Percentiles rank a stretch among this genome's conserved stretches.
phyloP scores from a whole-genome alignment of 305 asterid genomes.

The Stenogyne calaminthoides region DNA sequence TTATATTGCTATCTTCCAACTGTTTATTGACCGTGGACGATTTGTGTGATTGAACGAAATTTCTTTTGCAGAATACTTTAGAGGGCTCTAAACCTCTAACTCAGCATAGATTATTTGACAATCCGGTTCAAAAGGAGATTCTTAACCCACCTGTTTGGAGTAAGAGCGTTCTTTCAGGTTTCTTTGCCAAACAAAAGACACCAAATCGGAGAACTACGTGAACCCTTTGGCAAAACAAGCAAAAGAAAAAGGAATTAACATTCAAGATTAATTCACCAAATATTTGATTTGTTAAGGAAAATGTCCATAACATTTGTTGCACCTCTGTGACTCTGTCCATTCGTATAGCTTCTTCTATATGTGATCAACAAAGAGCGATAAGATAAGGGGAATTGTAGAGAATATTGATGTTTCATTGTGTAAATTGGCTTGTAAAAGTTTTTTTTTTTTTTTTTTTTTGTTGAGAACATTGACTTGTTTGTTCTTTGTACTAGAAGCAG shows the following conservation, averaged over 20 bases:
- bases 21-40: not conserved
- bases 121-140: slow-evolving; percentile 42
- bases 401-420: slow-evolving; percentile 15
- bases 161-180: slow-evolving; percentile 67
- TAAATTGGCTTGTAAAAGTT: slow-evolving; percentile 21
- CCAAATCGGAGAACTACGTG: slow-evolving; percentile 50
- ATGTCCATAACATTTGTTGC: slow-evolving; percentile 25
- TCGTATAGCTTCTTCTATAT: slow-evolving; percentile 11
- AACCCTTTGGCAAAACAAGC: slow-evolving; percentile 15
- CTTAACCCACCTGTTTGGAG: slow-evolving; percentile 59
- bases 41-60: not conserved
- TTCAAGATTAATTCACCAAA: not conserved
- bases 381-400: slow-evolving; percentile 26
- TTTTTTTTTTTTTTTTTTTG: too few relatives aligned
- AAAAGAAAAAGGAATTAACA: not conserved
- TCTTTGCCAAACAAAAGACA: slow-evolving; percentile 74
- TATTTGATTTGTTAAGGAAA: slow-evolving; percentile 23
- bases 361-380: slow-evolving; percentile 32
- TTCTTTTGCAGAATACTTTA: slow-evolving; percentile 51
- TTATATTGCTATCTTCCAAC: not conserved
- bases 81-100: slow-evolving; percentile 54
- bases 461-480: not conserved
- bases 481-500: not conserved
- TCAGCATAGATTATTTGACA: slow-evolving; percentile 57
- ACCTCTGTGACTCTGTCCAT: not conserved